Evolutionary conservation across 148 eudicot genomes (phyloP), one percentile per base, ranked within the genome.

Genomic region (Limonium bicolor): DNA sequence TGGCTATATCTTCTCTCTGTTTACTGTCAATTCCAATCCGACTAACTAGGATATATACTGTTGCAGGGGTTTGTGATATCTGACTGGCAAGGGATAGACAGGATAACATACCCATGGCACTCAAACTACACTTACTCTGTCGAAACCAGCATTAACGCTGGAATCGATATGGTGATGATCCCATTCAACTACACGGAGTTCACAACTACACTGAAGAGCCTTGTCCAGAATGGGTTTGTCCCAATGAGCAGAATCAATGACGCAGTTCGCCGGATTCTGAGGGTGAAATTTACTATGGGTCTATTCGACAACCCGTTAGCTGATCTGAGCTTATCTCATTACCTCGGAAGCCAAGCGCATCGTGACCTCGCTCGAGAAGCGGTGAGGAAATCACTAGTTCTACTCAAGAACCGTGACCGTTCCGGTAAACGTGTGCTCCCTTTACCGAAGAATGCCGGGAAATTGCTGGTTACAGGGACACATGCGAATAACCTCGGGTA

Each of bases 321-420:
- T 44, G 64, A 59, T 50, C 26, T 13, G 17, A 59, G 64, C 53
- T 36, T 51, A 40, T 28, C 38, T n/a, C 35, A 51, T 20, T 42
- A 59, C 55, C 23, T 59, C 7, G 64, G 64, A 36, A 41, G 64
- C 36, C 56, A 59, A 64, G 69, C 50, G 35, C 69, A 64, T 27
- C 54, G 69, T 41, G 69, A 64, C 20, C 25, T 64, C 27, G 69
- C 69, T 2, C 58, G 69, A 29, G 69, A 51, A 28, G 69, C 69
- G 12, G 69, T 64, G 16, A 40, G 59, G 21, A 58, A 53, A 48
- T 52, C 69, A 2, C 64, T 58, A 1, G 69, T 64, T 32, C 36
- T 64, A 19, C 59, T 64, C 26, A 64, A 58, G 48, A 64, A 64
- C 22, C 63, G 69, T 10, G 37, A 64, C 36, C 36, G 42, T 11